Base-by-base conservation (phyloP, 768 basidiomycete genomes). In the Myochromella boudieri region DNA sequence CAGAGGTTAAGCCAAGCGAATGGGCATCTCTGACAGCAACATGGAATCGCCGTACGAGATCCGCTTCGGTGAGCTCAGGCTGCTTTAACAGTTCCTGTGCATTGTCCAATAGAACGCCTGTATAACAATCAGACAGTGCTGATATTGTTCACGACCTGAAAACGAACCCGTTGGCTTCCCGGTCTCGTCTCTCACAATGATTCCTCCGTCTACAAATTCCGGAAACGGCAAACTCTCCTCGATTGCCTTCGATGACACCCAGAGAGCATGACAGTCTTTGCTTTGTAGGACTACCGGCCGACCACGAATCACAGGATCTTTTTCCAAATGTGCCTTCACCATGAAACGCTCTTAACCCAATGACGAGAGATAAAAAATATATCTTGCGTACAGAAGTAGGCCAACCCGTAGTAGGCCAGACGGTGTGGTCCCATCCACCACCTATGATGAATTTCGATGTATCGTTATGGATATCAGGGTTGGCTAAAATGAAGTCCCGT, bases 361-460 rank as follows among this genome's bases (percentile, higher is more conserved):
- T 29, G 31, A 45, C 29, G 22, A 20, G 9, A 49, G 22, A 39
- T 33, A 31, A 27, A 44, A n/a, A n/a, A 46, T 31, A 36, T 10
- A 48, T 27, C 43, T 25, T 29, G 69, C 78, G 47, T 57, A 90
- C 91, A 48, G 82, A 76, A 34, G 77, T 80, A 6, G 91, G 91
- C 75, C 84, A 91, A 17, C 69, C 66, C 24, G 69, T 63, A 15
- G 61, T 61, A 6, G 76, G 68, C 87, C 87, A 89, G 43, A 75
- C 67, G 1, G 91, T 95, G 64, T 95, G 94, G 62, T 95, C 90
- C 92, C 94, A 95, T 1, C 93, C 94, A 60, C 87, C 81, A 2
- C 91, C 91, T 44, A 82, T 77, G 12, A 95, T 76, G 62, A 83
- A 82, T 53, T 74, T 77, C 17, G 77, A 71, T 11, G 68, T 75